phyloP scores from a whole-genome alignment of 2,329 filamentous ascomycete species.

The Scolecobasidium constrictum region DNA sequence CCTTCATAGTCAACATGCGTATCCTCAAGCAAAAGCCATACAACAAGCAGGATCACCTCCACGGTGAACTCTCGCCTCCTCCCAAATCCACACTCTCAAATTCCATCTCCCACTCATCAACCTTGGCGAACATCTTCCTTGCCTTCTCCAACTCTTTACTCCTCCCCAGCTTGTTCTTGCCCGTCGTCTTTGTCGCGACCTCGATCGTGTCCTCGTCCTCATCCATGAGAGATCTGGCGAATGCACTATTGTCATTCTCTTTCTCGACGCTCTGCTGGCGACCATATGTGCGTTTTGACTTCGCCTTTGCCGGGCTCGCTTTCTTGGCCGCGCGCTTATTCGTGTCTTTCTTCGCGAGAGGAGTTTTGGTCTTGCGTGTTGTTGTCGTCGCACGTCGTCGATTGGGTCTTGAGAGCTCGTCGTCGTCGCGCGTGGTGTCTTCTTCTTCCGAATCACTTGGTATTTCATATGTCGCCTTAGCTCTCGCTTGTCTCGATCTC shows the following conservation, averaged over 20 bases:
- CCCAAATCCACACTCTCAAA: slow-evolving; percentile 36
- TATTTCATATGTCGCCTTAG: not conserved
- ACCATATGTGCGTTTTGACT: slow-evolving; percentile 19
- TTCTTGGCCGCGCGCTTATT: not conserved
- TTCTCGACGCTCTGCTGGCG: slow-evolving; percentile 11
- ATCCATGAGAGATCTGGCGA: slow-evolving; percentile 25
- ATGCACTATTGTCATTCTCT: slow-evolving; percentile 28
- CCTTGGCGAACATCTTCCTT: slow-evolving; percentile 37
- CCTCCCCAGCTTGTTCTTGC: slow-evolving; percentile 24
- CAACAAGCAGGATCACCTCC: slow-evolving; percentile 22
- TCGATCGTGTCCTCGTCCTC: slow-evolving; percentile 16
- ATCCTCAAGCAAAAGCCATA: too few species aligned
- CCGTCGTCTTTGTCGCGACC: slow-evolving; percentile 15
- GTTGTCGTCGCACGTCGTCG: not conserved
- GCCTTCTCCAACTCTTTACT: slow-evolving; percentile 30
- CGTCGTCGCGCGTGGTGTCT: not conserved
- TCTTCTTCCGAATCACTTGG: not conserved
- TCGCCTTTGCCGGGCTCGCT: not conserved
- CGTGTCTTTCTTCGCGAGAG: not conserved
- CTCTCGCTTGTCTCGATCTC: not conserved
- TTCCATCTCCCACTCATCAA: slow-evolving; percentile 40
- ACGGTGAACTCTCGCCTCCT: slow-evolving; percentile 26
- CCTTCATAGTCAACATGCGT: too few species aligned
- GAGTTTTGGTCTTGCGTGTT: not conserved
- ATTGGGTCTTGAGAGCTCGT: not conserved